A percentile compares a stretch with the other conserved stretches of the same genome.
Evolutionary conservation across 257 asterid genomes (phyloP).

Genomic region (Solanum sejunctum): DNA sequence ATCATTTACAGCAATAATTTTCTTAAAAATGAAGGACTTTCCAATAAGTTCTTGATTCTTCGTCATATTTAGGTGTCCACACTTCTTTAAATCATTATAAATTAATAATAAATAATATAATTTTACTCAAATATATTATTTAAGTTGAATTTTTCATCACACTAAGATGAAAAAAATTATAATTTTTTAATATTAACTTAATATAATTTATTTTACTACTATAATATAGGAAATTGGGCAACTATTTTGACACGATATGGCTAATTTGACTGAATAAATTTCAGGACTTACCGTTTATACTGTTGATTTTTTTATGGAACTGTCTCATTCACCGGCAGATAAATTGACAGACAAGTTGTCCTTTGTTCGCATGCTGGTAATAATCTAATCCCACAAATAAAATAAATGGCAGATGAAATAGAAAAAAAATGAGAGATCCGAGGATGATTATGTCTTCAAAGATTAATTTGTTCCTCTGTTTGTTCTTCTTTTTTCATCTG

Average conservation of each 20-base stretch:
- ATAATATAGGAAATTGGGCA: neutral
- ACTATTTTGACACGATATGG: neutral
- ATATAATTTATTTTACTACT: no score
- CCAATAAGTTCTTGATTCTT: neutral
- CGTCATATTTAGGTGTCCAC: neutral
- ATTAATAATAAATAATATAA: neutral
- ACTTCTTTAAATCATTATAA: neutral
- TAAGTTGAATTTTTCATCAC: neutral
- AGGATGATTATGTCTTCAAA: conserved; percentile 9
- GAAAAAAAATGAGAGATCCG: neutral
- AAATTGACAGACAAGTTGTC: neutral
- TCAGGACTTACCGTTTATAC: neutral
- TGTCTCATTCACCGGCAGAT: neutral
- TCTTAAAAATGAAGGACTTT: neutral
- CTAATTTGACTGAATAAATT: neutral
- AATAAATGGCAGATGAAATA: neutral
- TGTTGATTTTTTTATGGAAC: neutral
- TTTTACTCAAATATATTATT: neutral
- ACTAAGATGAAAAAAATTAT: neutral
- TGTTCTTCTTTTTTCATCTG: conserved; percentile 6
- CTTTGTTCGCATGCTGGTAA: neutral
- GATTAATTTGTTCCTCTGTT: conserved; percentile 4
- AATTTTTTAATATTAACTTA: neutral
- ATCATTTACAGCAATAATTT: neutral
- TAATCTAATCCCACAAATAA: neutral